Evolutionary conservation across 2,329 filamentous ascomycete species (phyloP).

Genomic region (Ambrosiella xylebori): DNA sequence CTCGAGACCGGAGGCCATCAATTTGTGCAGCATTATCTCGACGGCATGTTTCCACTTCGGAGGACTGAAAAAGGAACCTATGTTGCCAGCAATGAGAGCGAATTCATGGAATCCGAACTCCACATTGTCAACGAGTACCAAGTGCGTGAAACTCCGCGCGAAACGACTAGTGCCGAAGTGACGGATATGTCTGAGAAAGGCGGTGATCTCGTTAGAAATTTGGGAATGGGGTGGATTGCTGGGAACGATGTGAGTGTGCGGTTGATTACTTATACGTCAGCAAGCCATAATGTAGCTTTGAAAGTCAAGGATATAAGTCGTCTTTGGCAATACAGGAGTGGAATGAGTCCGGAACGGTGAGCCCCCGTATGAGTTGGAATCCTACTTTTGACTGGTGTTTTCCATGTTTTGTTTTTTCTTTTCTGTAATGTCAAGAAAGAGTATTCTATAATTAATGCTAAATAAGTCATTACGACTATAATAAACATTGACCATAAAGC

Average conservation of each 20-base stretch:
- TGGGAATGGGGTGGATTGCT: constrained; percentile 2
- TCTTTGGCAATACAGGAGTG: constrained; percentile 46
- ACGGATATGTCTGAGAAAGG: neutral
- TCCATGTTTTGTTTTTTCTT: no score
- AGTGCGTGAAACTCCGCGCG: constrained; percentile 12
- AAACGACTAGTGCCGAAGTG: constrained; percentile 20
- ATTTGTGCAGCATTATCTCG: constrained; percentile 43
- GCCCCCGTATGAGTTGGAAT: neutral
- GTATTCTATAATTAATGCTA: no score
- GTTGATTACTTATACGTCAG: constrained; percentile 1
- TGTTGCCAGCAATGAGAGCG: constrained; percentile 29
- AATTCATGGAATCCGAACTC: constrained; percentile 44
- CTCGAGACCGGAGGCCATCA: constrained; percentile 37
- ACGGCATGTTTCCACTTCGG: constrained; percentile 41
- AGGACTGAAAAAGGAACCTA: constrained; percentile 27
- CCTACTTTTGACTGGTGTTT: neutral
- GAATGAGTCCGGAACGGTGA: constrained; percentile 30
- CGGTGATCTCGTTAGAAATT: neutral
- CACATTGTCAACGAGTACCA: constrained; percentile 27
- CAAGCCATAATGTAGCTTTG: constrained; percentile 17
- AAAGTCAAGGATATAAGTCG: constrained; percentile 44
- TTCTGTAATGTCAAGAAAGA: no score
- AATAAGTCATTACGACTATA: no score
- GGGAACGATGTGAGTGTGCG: neutral
- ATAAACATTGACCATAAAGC: no score